Base-by-base conservation (phyloP, 225 moss, liverwort and hornwort species). In the Bryoerythrophyllum caledonicum region DNA sequence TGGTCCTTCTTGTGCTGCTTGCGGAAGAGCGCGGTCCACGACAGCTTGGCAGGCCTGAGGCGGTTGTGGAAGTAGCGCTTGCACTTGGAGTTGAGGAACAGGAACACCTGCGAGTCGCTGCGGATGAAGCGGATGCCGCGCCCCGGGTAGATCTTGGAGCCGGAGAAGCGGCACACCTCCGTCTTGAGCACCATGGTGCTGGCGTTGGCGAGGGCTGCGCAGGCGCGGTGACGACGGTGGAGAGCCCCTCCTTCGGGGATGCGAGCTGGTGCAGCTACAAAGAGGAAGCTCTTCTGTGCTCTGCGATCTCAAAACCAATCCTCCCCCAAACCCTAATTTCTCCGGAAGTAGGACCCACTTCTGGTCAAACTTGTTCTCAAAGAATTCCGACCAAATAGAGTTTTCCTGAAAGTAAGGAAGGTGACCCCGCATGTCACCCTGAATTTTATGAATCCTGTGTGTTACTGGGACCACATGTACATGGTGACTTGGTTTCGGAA, bases 1-100 rank as follows among this genome's bases (percentile, higher is more conserved):
- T 82, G 35, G 27, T 89, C 84, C 58, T 89, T 89, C 80, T 86
- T 86, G 78, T 89, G 88, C 71, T 88, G 88, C 82, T 89, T 89
- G 68, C 84, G 72, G 73, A 84, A 89, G 61, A 89, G 20, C 14
- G 86, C 73, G 55, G 86, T 89, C 89, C 86, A 89, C 17, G 89
- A 82, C 3, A 89, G 82, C 86, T 89, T 89, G 19, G 86, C 82
- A 49, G 84, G 89, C 46, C 86, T 89, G 14, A 89, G 70, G 20
- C 84, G 49, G 77, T 86, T 86, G 79, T 89, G 86, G 68, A 89
- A 89, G 76, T 89, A 89, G 60, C 72, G 71, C 81, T 89, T 89
- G 82, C 89, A 86, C 80, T 89, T 86, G 75, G 82, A 84, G 75
- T 86, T 89, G 44, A 89, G 71, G 66, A 89, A 89, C 9, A 89